These are phyloP conservation scores for Penicillium malachiteum DNA, from an alignment of 495 filamentous ascomycete genomes.

Conservation along the genomic window DNA sequence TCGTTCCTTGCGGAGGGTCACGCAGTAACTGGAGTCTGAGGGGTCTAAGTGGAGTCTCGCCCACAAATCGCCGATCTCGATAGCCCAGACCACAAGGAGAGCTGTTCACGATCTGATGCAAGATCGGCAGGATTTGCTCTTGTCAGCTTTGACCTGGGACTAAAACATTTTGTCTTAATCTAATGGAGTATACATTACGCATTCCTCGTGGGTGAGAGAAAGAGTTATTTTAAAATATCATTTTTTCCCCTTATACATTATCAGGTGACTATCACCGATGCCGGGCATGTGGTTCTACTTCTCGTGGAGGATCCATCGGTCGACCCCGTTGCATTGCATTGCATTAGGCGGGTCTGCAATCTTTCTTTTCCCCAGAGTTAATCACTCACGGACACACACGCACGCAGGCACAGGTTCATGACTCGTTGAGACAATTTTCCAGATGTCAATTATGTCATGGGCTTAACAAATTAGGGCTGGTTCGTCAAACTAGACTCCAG, in stretches of 20 bases:
- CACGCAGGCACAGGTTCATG: constrained; percentile 1
- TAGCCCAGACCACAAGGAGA: constrained; percentile 11
- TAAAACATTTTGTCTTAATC: background rate
- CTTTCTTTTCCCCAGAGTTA: constrained; percentile 19
- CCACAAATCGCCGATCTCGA: constrained; percentile 29
- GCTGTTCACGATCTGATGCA: constrained; percentile 29
- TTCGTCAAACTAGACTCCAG: constrained; percentile 4
- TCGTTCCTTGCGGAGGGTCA: constrained; percentile 15
- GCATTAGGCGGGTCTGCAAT: constrained; percentile 24
- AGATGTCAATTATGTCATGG: constrained; percentile 1
- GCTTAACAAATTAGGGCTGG: constrained; percentile 9
- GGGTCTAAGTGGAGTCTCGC: constrained; percentile 21
- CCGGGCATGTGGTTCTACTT: constrained; percentile 11
- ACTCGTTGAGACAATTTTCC: background rate
- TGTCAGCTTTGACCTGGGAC: background rate
- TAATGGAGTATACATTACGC: too few species aligned
- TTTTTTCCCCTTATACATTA: background rate
- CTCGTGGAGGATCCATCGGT: constrained; percentile 24
- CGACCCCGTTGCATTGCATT: constrained; percentile 30
- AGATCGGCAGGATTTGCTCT: constrained; percentile 21
- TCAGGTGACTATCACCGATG: constrained; percentile 30
- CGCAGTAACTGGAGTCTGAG: constrained; percentile 9
- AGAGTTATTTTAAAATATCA: too few species aligned
- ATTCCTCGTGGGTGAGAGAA: too few species aligned
- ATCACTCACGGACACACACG: background rate